Evolutionary conservation across 169 alveolate genomes (phyloP).

Genomic region (Eimeria acervulina): DNA sequence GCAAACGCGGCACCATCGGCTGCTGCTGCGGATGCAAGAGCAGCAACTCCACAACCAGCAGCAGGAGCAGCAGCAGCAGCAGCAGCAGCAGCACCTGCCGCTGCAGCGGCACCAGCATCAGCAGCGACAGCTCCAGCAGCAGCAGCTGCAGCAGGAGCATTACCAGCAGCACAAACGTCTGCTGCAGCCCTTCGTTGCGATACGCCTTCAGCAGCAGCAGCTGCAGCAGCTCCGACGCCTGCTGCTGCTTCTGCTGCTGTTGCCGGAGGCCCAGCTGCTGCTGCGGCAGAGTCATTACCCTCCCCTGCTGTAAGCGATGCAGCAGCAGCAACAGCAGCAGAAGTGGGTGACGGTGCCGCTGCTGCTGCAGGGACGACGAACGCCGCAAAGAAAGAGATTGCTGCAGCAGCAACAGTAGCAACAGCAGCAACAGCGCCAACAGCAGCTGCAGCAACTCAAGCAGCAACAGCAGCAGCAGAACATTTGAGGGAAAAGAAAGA

Average conservation of each 20-base stretch:
- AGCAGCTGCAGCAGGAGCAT: too few species aligned
- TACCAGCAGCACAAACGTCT: too few species aligned
- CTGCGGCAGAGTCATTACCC: neutral
- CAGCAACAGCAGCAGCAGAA: constrained; percentile 63
- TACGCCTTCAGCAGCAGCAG: constrained; percentile 21
- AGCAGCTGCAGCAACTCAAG: neutral
- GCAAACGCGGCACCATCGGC: too few species aligned
- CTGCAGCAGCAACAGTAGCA: constrained; percentile 32
- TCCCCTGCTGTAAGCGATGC: neutral
- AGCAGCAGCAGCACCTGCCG: too few species aligned
- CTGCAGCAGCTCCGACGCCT: neutral
- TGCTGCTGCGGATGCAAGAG: neutral
- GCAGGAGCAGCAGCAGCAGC: constrained; percentile 22
- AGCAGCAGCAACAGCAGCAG: constrained; percentile 45
- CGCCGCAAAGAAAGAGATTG: neutral
- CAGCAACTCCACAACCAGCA: neutral
- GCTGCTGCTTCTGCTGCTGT: neutral
- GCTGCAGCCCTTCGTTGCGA: too few species aligned
- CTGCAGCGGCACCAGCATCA: too few species aligned
- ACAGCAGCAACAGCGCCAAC: neutral
- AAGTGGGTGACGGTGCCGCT: neutral
- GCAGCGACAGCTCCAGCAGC: too few species aligned
- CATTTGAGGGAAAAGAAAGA: neutral
- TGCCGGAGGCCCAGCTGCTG: neutral
- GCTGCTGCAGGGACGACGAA: neutral